Base-by-base conservation (phyloP, 805 yeast species). In the Ogataea pignaliae region DNA sequence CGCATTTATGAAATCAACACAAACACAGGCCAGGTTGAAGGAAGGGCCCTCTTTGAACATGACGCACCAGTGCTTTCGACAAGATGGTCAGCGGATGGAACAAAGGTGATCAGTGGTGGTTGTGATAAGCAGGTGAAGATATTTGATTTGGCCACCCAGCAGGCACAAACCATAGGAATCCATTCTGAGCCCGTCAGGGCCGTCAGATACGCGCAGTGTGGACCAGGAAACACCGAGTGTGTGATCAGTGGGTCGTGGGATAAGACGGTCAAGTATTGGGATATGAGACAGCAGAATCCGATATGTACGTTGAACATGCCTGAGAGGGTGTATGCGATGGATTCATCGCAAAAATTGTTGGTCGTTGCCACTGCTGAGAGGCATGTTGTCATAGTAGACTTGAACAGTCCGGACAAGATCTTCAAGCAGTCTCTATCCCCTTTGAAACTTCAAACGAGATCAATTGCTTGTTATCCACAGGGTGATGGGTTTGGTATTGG, bases 241-340 rank as follows among this genome's bases (percentile, higher is more conserved):
- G 79, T 91, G 26, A 97, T 89, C 3, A 79, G 90, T 36, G 97
- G 96, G 8, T 88, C 97, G 7, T 93, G 97, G 97, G 99, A 93
- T 66, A 89, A 88, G 67, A 88, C 97, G 1, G 68, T 93, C 50
- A 82, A 79, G 61, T 93, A 93, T 66, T 91, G 99, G 99, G 98
- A 93, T 66, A 73, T 86, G 68, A 81, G 97, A 59, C 81, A 82
- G 52, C 85, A 83, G 37, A 83, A 78, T 55, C 93, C 98, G 14
- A 76, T 91, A 16, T 78, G 89, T 15, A 85, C 95, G 3, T 69
- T 93, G 34, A 77, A 78, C 56, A 70, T 93, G 62, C 96, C 98
- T 0, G 98, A 93, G 53, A 72, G 96, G 42, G 96, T 88, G 0
- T 91, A 89, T 67, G 71, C 89, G 11, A 85, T 91, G 95, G 97